These are phyloP conservation scores for Psilocybe tampanensis DNA, from an alignment of 768 basidiomycete species.

Conservation along the genomic window DNA sequence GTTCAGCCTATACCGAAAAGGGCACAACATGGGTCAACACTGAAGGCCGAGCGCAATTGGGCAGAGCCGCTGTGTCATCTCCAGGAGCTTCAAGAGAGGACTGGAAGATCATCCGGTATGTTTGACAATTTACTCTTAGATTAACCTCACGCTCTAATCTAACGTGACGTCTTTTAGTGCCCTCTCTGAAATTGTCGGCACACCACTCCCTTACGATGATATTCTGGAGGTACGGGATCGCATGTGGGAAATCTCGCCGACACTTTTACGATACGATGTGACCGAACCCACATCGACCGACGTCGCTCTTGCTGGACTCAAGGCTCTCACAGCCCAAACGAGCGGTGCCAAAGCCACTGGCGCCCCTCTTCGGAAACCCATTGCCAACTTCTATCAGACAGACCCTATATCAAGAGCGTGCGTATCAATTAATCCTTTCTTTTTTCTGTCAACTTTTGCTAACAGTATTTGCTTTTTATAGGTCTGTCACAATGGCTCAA, in stretches of 20 bases:
- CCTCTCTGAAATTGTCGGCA: conserved; percentile 83
- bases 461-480: conserved; percentile 25
- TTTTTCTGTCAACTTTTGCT: background rate
- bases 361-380: conserved; percentile 72
- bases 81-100: conserved; percentile 97
- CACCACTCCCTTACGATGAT: conserved; percentile 88
- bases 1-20: conserved; percentile 91
- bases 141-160: background rate
- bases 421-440: conserved; percentile 36
- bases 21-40: conserved; percentile 94
- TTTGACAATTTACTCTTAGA: background rate
- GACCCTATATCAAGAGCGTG: conserved; percentile 93
- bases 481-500: conserved; percentile 96
- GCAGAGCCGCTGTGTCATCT: conserved; percentile 87
- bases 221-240: conserved; percentile 82
- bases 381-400: conserved; percentile 94
- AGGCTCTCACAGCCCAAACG: conserved; percentile 53
- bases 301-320: conserved; percentile 71
- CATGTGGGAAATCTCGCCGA: conserved; percentile 95
- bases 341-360: conserved; percentile 58
- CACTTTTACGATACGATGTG: conserved; percentile 82
- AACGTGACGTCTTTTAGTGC: conserved; percentile 51
- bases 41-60: conserved; percentile 90
- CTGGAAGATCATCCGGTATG: conserved; percentile 93
- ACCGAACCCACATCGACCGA: conserved; percentile 78